phyloP scores from a whole-genome alignment of 345 rosid species.

The Luvunga scandens region DNA sequence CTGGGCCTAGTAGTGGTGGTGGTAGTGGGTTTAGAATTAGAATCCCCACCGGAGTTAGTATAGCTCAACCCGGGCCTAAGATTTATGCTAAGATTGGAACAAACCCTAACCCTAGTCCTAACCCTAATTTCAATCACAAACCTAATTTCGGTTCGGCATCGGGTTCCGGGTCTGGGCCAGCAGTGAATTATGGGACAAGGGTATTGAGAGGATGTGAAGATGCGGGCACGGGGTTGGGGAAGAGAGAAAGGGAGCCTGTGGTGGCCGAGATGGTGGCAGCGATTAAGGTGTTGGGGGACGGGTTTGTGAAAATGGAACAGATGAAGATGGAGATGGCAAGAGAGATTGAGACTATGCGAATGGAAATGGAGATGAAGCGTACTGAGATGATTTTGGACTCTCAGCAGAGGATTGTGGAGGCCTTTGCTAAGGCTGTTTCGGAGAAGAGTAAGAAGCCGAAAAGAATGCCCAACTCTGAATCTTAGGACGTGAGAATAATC shows the following conservation, averaged over 20 bases:
- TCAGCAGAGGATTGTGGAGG: constrained; percentile 73
- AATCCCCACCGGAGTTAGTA: constrained; percentile 81
- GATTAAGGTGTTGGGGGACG: constrained; percentile 77
- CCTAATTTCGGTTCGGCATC: constrained; percentile 23
- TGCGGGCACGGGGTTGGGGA: constrained; percentile 25
- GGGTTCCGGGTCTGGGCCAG: constrained; percentile 28
- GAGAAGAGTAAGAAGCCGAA: constrained; percentile 49
- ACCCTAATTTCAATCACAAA: constrained; percentile 21
- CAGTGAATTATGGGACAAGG: constrained; percentile 33
- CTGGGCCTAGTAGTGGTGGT: constrained; percentile 29
- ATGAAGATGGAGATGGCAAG: constrained; percentile 89
- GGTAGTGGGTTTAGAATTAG: constrained; percentile 60
- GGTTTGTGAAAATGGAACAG: constrained; percentile 78
- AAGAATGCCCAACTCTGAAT: constrained; percentile 33
- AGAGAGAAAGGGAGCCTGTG: constrained; percentile 44
- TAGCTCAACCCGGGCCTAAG: constrained; percentile 68
- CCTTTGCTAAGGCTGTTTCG: constrained; percentile 60
- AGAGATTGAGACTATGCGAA: constrained; percentile 81
- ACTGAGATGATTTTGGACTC: constrained; percentile 85
- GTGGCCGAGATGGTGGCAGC: constrained; percentile 78
- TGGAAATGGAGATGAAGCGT: constrained; percentile 92
- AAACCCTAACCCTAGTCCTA: constrained; percentile 19
- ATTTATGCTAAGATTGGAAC: constrained; percentile 38
- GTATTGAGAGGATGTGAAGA: constrained; percentile 38
- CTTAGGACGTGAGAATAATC: constrained; percentile 4